Conservation (phyloP, 169 alveolate species). For the Theileria orientalis region DNA sequence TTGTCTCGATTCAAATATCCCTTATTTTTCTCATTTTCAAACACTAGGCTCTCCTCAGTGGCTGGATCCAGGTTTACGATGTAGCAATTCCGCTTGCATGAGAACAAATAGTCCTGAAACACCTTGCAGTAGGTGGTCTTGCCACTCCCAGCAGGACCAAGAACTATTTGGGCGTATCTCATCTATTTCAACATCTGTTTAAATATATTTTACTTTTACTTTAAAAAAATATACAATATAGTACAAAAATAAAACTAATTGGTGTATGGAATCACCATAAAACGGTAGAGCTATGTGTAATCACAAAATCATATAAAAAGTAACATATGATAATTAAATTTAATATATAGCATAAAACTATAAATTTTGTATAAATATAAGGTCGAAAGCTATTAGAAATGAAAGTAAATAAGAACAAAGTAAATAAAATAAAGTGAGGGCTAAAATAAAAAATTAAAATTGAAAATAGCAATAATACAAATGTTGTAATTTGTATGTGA, state of each 20-base stretch:
- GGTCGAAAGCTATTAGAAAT: no score
- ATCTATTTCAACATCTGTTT: constrained; percentile 30
- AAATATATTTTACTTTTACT: background rate
- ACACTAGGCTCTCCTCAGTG: constrained; percentile 82
- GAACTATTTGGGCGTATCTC: constrained; percentile 91
- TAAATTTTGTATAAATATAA: no score
- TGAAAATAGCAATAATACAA: no score
- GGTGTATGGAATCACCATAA: background rate
- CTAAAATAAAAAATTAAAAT: no score
- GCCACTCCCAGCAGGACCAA: constrained; percentile 99
- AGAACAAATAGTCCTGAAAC: constrained; percentile 88
- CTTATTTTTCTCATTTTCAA: constrained; percentile 62
- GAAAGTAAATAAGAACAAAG: background rate
- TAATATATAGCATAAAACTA: no score
- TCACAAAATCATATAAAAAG: no score
- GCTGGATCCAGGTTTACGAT: constrained; percentile 97
- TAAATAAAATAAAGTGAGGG: background rate
- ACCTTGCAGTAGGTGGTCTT: constrained; percentile 93
- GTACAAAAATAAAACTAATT: background rate
- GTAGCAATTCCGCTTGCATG: constrained; percentile 84
- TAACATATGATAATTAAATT: no score
- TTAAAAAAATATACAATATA: background rate
- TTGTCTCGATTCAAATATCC: background rate
- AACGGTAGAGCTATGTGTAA: background rate
- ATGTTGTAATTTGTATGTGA: no score